A percentile compares a stretch with the other conserved stretches of the same genome.
Conservation (phyloP, 768 basidiomycete species). For the Mycena polygramma region DNA sequence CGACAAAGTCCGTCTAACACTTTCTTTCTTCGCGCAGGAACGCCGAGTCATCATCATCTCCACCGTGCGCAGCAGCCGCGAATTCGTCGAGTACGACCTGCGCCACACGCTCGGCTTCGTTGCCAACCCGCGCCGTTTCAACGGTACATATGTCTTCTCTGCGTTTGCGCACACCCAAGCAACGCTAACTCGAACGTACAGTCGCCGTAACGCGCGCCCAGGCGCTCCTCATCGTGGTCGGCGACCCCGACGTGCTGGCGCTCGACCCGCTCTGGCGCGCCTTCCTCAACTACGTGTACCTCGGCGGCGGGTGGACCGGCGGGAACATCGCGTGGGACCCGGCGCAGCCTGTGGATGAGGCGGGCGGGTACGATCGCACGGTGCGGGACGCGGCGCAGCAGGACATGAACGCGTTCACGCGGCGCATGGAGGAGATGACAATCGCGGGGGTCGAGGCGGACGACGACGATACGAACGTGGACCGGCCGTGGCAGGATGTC, state of each 20-base stretch:
- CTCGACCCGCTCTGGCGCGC: constrained; percentile 71
- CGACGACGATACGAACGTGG: constrained; percentile 31
- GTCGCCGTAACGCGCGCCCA: constrained; percentile 71
- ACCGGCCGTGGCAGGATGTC: constrained; percentile 33
- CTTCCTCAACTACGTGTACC: constrained; percentile 70
- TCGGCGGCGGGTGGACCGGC: constrained; percentile 67
- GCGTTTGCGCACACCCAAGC: too few relatives aligned
- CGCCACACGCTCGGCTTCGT: constrained; percentile 70
- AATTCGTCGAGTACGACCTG: constrained; percentile 67
- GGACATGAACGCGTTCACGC: constrained; percentile 55
- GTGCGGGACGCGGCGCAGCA: constrained; percentile 45
- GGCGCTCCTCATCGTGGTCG: constrained; percentile 72
- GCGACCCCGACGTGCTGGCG: constrained; percentile 69
- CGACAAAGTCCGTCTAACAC: not conserved
- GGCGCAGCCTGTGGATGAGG: constrained; percentile 45
- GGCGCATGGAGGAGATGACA: constrained; percentile 50
- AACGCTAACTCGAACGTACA: constrained; percentile 38
- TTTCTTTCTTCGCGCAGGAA: constrained; percentile 52
- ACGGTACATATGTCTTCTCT: constrained; percentile 59
- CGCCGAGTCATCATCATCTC: constrained; percentile 70
- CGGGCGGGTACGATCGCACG: constrained; percentile 51
- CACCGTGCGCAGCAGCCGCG: constrained; percentile 67
- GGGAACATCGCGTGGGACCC: constrained; percentile 53
- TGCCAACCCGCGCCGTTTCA: constrained; percentile 67
- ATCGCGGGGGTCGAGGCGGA: constrained; percentile 35